These are phyloP conservation scores for Chlorella sorokiniana DNA, from an alignment of 139 green algal species.

Conservation along the genomic window DNA sequence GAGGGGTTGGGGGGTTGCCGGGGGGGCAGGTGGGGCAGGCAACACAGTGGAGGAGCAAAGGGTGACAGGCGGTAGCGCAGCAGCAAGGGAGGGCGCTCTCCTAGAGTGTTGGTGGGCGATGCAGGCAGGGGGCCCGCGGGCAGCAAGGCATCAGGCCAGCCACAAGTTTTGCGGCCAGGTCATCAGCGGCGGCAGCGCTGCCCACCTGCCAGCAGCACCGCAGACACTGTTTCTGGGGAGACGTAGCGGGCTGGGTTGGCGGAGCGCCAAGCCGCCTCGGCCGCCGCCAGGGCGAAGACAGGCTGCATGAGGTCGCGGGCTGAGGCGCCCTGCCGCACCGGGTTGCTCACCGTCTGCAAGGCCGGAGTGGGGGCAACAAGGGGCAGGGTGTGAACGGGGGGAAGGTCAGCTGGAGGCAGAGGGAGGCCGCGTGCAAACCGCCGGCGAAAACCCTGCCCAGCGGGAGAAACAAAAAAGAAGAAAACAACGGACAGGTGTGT, in stretches of 20 bases:
- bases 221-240: slow-evolving; percentile 7
- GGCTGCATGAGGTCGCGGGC: slow-evolving; percentile 40
- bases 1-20: too few relatives aligned
- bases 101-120: too few relatives aligned
- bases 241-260: slow-evolving; percentile 11
- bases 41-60: too few relatives aligned
- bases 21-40: too few relatives aligned
- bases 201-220: slow-evolving; percentile 1
- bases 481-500: not conserved
- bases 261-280: slow-evolving; percentile 29
- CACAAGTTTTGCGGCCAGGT: too few relatives aligned
- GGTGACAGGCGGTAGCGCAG: too few relatives aligned
- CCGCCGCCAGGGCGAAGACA: slow-evolving; percentile 23
- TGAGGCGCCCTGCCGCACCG: not conserved
- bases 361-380: not conserved
- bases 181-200: too few relatives aligned
- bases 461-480: not conserved
- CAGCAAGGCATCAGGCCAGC: not conserved
- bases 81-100: too few relatives aligned
- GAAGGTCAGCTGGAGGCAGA: not conserved
- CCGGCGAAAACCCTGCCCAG: too few relatives aligned
- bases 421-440: not conserved
- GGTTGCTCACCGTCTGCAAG: not conserved
- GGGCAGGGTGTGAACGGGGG: not conserved
- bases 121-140: too few relatives aligned